Percentiles rank a stretch among this genome's conserved stretches.
These are phyloP conservation scores for Gardenia jasminoides DNA, from an alignment of 257 asterid genomes.

Conservation along the genomic window DNA sequence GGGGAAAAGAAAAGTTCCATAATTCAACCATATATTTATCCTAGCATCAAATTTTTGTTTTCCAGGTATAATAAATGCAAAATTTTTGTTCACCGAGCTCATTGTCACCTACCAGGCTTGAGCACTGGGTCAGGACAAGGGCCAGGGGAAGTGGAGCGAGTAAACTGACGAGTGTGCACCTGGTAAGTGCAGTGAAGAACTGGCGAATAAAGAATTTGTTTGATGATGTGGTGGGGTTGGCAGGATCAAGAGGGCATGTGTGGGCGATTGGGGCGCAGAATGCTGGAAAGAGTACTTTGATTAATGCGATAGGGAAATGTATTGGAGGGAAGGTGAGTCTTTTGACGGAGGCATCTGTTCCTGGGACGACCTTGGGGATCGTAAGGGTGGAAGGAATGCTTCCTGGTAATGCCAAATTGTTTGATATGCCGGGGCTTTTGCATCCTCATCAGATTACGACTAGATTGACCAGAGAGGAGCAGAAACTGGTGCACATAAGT, in stretches of 20 bases:
- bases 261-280: slow-evolving; percentile 94
- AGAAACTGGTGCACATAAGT: too few species aligned
- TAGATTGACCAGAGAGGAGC: too few species aligned
- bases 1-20: too few species aligned
- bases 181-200: slow-evolving; percentile 76
- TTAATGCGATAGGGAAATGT: slow-evolving; percentile 68
- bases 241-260: slow-evolving; percentile 80
- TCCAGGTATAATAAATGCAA: too few species aligned
- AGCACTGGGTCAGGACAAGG: slow-evolving; percentile 80
- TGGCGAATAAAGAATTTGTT: slow-evolving; percentile 87
- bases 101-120: slow-evolving; percentile 75
- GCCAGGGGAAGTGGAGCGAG: slow-evolving; percentile 77
- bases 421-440: slow-evolving; percentile 88
- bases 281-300: slow-evolving; percentile 86
- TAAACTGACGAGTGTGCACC: slow-evolving; percentile 64
- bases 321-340: slow-evolving; percentile 52
- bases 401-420: slow-evolving; percentile 79
- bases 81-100: not conserved
- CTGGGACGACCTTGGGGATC: slow-evolving; percentile 88
- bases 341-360: slow-evolving; percentile 84
- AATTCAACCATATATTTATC: too few species aligned
- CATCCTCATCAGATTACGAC: too few species aligned
- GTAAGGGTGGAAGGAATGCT: slow-evolving; percentile 78
- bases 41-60: too few species aligned
- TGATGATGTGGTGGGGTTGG: slow-evolving; percentile 65